Evolutionary conservation across 2,329 filamentous ascomycete genomes (phyloP).

Genomic region (Epichloe baconii): DNA sequence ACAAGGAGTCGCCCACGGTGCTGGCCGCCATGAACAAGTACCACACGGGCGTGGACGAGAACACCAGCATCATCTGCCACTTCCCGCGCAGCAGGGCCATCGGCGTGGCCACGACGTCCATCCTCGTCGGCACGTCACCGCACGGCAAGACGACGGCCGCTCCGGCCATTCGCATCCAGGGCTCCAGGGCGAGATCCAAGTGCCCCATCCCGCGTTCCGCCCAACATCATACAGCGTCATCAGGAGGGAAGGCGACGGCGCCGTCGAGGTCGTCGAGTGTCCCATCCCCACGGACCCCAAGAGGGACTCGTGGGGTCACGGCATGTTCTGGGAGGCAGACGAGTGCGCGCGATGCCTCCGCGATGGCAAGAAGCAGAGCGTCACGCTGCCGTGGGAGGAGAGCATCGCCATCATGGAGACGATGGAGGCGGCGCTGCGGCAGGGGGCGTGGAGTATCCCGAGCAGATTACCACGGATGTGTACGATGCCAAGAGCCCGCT

Average conservation of each 20-base stretch:
- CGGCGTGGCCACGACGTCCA: slow-evolving; percentile 55
- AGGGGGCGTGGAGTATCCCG: slow-evolving; percentile 41
- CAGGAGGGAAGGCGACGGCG: slow-evolving; percentile 32
- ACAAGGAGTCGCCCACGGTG: slow-evolving; percentile 56
- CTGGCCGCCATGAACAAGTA: slow-evolving; percentile 60
- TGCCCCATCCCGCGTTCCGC: slow-evolving; percentile 57
- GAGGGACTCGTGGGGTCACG: slow-evolving; percentile 46
- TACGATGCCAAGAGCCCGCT: slow-evolving; percentile 48
- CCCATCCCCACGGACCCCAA: slow-evolving; percentile 38
- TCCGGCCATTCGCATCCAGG: slow-evolving; percentile 67
- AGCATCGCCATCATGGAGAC: slow-evolving; percentile 74
- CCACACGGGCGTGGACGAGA: slow-evolving; percentile 62
- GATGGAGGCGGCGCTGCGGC: slow-evolving; percentile 42
- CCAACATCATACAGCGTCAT: slow-evolving; percentile 55
- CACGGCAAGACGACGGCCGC: slow-evolving; percentile 45
- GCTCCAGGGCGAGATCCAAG: slow-evolving; percentile 72
- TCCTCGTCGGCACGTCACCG: slow-evolving; percentile 50
- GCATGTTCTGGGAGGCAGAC: slow-evolving; percentile 85
- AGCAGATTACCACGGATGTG: slow-evolving; percentile 41
- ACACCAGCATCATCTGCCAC: slow-evolving; percentile 62
- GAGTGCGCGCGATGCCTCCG: slow-evolving; percentile 62
- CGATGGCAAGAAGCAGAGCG: slow-evolving; percentile 66
- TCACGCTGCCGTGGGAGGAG: slow-evolving; percentile 57
- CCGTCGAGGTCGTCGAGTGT: slow-evolving; percentile 37
- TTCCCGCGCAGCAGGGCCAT: slow-evolving; percentile 59